These are phyloP conservation scores for Stachybotrys elegans DNA, from an alignment of 2,329 filamentous ascomycete species.

Conservation along the genomic window DNA sequence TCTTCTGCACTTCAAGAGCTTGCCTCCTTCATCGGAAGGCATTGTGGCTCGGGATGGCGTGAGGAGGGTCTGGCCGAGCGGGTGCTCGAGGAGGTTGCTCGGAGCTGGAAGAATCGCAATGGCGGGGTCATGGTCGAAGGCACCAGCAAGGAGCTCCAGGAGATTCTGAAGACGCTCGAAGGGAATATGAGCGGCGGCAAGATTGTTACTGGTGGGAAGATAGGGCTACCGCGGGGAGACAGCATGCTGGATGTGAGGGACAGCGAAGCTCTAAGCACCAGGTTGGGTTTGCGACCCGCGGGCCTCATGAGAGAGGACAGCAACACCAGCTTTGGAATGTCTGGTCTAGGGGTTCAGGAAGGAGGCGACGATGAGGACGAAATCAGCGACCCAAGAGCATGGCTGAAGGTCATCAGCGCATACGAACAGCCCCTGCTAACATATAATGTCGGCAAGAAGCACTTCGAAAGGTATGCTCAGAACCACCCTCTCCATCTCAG, in stretches of 20 bases:
- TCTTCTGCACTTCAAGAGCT: conserved; percentile 81
- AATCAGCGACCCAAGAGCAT: conserved; percentile 66
- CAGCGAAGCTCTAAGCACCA: conserved; percentile 47
- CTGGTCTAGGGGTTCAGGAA: conserved; percentile 45
- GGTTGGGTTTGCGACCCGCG: conserved; percentile 46
- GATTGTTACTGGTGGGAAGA: conserved; percentile 45
- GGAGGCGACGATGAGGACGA: conserved; percentile 55
- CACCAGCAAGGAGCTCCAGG: conserved; percentile 66
- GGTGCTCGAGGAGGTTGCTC: conserved; percentile 86
- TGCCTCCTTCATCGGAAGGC: conserved; percentile 83
- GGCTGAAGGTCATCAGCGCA: conserved; percentile 78
- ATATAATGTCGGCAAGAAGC: conserved; percentile 78
- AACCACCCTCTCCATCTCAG: background rate
- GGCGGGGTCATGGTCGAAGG: conserved; percentile 91
- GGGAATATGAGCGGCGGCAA: conserved; percentile 85
- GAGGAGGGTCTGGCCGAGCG: conserved; percentile 91
- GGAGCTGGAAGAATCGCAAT: conserved; percentile 84
- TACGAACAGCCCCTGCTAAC: conserved; percentile 78
- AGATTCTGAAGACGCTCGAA: conserved; percentile 79
- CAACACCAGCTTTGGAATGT: conserved; percentile 61
- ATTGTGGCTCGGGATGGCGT: conserved; percentile 94
- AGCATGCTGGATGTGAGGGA: conserved; percentile 58
- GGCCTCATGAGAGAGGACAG: conserved; percentile 52
- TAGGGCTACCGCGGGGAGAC: conserved; percentile 48
- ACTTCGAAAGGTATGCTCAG: conserved; percentile 72